Percentiles rank a stretch among this genome's conserved stretches.
These are phyloP conservation scores for Vigna hirtella DNA, from an alignment of 306 rosid genomes.

Conservation along the genomic window DNA sequence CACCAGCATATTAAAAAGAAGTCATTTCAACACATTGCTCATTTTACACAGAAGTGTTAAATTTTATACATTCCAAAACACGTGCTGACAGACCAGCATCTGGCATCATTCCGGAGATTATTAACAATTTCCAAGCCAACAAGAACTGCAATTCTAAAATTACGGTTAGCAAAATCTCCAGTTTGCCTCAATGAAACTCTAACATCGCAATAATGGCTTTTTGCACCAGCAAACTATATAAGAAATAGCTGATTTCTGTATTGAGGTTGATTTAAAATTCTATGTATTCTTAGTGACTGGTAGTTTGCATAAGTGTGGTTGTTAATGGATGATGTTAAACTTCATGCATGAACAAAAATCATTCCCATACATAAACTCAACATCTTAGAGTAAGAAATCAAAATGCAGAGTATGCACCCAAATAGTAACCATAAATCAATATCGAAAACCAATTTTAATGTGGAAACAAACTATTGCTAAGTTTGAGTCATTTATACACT, in stretches of 20 bases:
- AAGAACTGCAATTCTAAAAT: not conserved
- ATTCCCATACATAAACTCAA: constrained; percentile 9
- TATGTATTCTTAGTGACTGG: not conserved
- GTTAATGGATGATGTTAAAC: constrained; percentile 6
- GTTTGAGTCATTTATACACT: constrained; percentile 3
- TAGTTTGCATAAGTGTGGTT: constrained; percentile 7
- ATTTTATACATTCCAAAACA: constrained; percentile 20
- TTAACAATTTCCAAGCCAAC: constrained; percentile 11
- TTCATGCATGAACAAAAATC: not conserved
- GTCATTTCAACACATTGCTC: not conserved
- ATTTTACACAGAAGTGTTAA: constrained; percentile 7
- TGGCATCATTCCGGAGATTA: constrained; percentile 16
- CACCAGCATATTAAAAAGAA: not conserved
- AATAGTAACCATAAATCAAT: constrained; percentile 24
- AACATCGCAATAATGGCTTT: constrained; percentile 18
- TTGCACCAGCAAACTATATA: not conserved
- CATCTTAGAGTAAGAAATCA: constrained; percentile 8
- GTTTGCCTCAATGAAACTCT: not conserved
- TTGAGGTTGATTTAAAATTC: constrained; percentile 12
- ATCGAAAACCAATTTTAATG: constrained; percentile 19
- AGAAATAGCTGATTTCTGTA: constrained; percentile 7
- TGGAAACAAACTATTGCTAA: constrained; percentile 6
- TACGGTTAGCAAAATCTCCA: not conserved
- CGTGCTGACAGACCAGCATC: constrained; percentile 5
- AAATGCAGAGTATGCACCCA: constrained; percentile 39